Evolutionary conservation across 495 filamentous ascomycete species (phyloP).

Genomic region (Aspergillus sclerotiicarbonarius): DNA sequence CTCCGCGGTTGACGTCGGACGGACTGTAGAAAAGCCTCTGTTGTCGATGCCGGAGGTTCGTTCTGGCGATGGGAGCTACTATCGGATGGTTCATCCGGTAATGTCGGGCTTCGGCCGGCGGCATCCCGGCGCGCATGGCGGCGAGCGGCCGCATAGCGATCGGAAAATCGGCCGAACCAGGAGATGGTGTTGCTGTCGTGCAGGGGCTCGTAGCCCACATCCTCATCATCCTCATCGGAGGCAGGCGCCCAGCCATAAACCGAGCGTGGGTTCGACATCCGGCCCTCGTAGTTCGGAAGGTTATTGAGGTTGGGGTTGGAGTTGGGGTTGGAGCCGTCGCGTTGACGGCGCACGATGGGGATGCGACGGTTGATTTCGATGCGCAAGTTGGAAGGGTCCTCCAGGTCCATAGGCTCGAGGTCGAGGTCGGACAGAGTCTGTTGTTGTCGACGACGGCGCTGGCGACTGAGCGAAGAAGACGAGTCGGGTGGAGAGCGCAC

Average conservation of each 20-base stretch:
- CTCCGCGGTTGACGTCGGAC: constrained; percentile 47
- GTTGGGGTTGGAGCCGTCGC: constrained; percentile 20
- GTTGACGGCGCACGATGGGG: constrained; percentile 39
- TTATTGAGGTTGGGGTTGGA: constrained; percentile 16
- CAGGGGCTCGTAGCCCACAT: constrained; percentile 33
- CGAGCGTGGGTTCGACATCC: constrained; percentile 45
- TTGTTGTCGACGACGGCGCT: constrained; percentile 37
- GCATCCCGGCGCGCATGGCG: constrained; percentile 31
- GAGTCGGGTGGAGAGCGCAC: constrained; percentile 31
- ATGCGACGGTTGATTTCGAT: constrained; percentile 45
- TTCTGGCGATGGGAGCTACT: constrained; percentile 19
- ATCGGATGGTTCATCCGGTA: constrained; percentile 22
- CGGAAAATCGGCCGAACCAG: constrained; percentile 30
- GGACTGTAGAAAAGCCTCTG: constrained; percentile 50
- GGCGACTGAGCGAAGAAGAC: constrained; percentile 35
- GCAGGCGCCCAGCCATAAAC: constrained; percentile 62
- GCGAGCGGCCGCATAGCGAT: constrained; percentile 25
- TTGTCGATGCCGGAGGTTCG: constrained; percentile 27
- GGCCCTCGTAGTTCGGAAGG: constrained; percentile 49
- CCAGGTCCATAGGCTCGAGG: constrained; percentile 43
- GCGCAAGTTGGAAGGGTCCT: constrained; percentile 34
- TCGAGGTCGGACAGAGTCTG: constrained; percentile 29
- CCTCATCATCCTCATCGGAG: constrained; percentile 51
- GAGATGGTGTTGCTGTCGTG: constrained; percentile 25
- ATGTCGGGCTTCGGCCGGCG: constrained; percentile 15